A percentile compares a stretch with the other conserved stretches of the same genome.
These are phyloP conservation scores for Lipomyces anomalus DNA, from an alignment of 805 yeast genomes.

Conservation along the genomic window DNA sequence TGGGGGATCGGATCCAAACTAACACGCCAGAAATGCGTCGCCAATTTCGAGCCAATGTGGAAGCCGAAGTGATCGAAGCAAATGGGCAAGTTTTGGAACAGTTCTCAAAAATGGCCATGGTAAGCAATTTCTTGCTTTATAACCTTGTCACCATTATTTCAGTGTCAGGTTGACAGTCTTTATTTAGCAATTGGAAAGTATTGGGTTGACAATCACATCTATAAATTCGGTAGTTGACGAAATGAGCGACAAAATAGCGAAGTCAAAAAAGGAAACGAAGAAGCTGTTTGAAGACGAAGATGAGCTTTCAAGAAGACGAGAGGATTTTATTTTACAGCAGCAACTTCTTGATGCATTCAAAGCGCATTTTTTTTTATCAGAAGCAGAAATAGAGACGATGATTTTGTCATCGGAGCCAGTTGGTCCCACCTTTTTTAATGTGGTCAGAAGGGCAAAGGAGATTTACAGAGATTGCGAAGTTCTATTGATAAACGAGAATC, in stretches of 20 bases:
- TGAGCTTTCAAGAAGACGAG: conserved; percentile 21
- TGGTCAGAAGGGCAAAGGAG: conserved; percentile 54
- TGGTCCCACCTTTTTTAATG: conserved; percentile 51
- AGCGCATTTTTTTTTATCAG: conserved; percentile 59
- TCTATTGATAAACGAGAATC: conserved; percentile 61
- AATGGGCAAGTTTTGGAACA: conserved; percentile 32
- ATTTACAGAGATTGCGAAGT: conserved; percentile 66
- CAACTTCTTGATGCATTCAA: conserved; percentile 36
- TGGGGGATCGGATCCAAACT: conserved; percentile 29
- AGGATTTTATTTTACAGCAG: conserved; percentile 24
- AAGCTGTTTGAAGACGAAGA: conserved; percentile 24
- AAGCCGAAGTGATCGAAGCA: conserved; percentile 32
- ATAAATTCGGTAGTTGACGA: conserved; percentile 30
- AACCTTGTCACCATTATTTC: conserved; percentile 1
- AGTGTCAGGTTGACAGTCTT: conserved; percentile 23
- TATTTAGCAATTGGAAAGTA: conserved; percentile 25
- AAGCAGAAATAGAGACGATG: conserved; percentile 62
- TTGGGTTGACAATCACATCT: conserved; percentile 23
- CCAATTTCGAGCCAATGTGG: conserved; percentile 32
- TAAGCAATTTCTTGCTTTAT: not conserved
- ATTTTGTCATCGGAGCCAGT: conserved; percentile 31
- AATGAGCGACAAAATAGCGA: conserved; percentile 11
- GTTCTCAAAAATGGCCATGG: conserved; percentile 32
- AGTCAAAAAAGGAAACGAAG: conserved; percentile 17
- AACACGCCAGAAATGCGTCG: conserved; percentile 34